A percentile compares a stretch with the other conserved stretches of the same genome.
These are phyloP conservation scores for Sclerospora graminicola DNA, from an alignment of 352 stramenopile genomes.

Conservation along the genomic window DNA sequence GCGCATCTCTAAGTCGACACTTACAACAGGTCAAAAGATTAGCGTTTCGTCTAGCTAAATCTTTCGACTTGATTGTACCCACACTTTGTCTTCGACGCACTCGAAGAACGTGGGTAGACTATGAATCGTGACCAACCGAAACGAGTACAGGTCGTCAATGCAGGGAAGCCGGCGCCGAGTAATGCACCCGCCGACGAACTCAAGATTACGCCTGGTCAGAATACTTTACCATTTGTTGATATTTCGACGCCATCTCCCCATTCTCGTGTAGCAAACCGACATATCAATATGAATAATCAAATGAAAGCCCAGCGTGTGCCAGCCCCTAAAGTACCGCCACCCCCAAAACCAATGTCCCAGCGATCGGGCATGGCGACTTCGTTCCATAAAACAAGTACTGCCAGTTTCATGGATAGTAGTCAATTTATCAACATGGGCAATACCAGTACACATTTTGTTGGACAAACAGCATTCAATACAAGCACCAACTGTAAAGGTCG, in stretches of 20 bases:
- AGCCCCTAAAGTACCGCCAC: not conserved
- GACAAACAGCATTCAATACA: slow-evolving; percentile 7
- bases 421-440: slow-evolving; percentile 37
- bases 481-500: slow-evolving; percentile 26
- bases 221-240: slow-evolving; percentile 45
- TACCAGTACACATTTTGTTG: slow-evolving; percentile 25
- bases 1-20: no score
- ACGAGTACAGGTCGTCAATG: not conserved
- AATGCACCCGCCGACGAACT: slow-evolving; percentile 17
- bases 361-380: slow-evolving; percentile 6
- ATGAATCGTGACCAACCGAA: not conserved
- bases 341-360: slow-evolving; percentile 1
- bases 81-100: not conserved
- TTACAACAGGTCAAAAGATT: no score
- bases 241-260: slow-evolving; percentile 51
- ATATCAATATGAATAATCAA: not conserved
- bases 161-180: not conserved
- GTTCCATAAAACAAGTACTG: slow-evolving; percentile 21
- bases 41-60: no score
- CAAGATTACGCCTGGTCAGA: slow-evolving; percentile 40
- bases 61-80: not conserved
- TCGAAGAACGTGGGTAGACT: not conserved
- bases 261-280: not conserved
- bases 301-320: slow-evolving; percentile 17
- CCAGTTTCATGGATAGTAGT: slow-evolving; percentile 52